Base-by-base conservation (phyloP, 1,284 basidiomycete genomes). In the Cryptococcus neoformans region DNA sequence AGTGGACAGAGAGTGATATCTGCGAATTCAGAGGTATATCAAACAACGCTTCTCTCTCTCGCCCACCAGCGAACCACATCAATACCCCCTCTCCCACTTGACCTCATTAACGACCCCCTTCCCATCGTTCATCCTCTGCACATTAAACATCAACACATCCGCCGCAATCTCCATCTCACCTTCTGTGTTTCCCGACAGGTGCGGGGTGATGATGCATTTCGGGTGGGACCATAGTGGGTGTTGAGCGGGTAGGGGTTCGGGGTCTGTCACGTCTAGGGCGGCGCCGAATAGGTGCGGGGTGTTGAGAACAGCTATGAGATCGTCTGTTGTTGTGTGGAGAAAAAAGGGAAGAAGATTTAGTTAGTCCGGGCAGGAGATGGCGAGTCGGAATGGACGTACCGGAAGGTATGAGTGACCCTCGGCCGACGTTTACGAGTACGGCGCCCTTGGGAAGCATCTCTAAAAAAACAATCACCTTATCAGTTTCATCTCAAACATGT, bases 191-290 rank as follows among this genome's bases (percentile, higher is more conserved):
- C 71, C 72, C 11, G 64, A 66, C 4, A 66, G 49, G 55, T 74
- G 72, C 17, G 72, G 70, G 2, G 70, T 72, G 56, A 75, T 58
- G 51, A 76, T 65, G 34, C 61, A 59, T 35, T 65, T 64, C 0
- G 69, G 69, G 54, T 75, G 72, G 6, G 70, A 60, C 53, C 54
- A 73, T 14, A 76, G 63, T 2, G 69, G 62, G 53, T 75, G 70
- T 6, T 57, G 54, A 34, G 50, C 41, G 0, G 73, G 60, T 6
- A 76, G 64, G 2, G 74, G 74, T 56, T 74, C 75, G 38, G 74
- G 74, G 56, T 74, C 70, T 2, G 73, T 74, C 36, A 76, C 74
- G 62, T 76, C 74, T 11, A 76, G 53, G 3, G 70, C 70, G 10
- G 66, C 69, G 42, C 71, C 70, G 50, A 62, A 67, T 36, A 73